Base-by-base conservation (phyloP, 2,329 filamentous ascomycete species). In the Juglanconis juglandina region DNA sequence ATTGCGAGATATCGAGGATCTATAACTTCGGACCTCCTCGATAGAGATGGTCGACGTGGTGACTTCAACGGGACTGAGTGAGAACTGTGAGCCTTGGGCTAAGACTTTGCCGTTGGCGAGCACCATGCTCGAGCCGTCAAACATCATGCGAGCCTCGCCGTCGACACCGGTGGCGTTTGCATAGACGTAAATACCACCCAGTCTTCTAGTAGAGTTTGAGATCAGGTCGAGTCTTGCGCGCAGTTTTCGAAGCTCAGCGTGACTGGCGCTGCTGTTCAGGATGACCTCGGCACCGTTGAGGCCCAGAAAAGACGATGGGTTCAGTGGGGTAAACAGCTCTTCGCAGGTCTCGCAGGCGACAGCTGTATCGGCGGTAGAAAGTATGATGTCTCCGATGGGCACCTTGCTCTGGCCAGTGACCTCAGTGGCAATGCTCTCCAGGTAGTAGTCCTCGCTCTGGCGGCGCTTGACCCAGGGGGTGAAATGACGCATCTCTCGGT, bases 221-320 rank as follows among this genome's bases (percentile, higher is more conserved):
- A 92, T 91, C 5, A 92, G 74, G 5, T 84, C 80, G 34, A 92
- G 75, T 2, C 87, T 76, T 0, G 77, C 83, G 60, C 87, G 75
- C 0, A 92, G 80, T 70, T 92, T 92, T 17, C 86, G 77, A 8
- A 91, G 73, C 66, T 86, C 82, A 17, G 69, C 68, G n/a, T 75
- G 73, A 10, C 67, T 70, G 14, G 68, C 71, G 32, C 69, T 71
- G 39, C 65, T 68, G 58, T 71, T 72, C n/a, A 69, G 65, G 42
- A 70, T 66, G 47, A 69, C 65, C 62, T 71, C 66, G 14, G 61
- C 63, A 10, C 64, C 64, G 33, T 66, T 65, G 6, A 66, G 59
- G 4, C 61, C 57, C 44, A 63, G 39, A 46, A 59, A 64, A 4
- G 58, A 65, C 5, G 60, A 63, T n/a, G 64, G 70, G 39, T 68